Evolutionary conservation across 139 green algal genomes (phyloP).

Genomic region (Chlorella sp.): DNA sequence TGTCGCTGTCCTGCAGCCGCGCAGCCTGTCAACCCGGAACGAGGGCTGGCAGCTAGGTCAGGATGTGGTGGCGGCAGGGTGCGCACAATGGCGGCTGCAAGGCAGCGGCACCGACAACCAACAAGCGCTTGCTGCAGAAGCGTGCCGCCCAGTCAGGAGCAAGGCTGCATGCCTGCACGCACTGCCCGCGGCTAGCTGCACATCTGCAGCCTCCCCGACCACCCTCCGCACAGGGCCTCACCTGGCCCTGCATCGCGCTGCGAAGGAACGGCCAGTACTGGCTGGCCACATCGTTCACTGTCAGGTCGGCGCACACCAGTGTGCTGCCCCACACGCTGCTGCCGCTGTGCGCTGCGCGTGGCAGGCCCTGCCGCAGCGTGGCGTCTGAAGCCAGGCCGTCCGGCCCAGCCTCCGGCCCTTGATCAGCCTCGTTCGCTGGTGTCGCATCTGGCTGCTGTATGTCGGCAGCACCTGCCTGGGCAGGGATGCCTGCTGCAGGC

Average conservation of each 20-base stretch:
- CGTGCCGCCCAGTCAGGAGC: too few relatives aligned
- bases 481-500: too few relatives aligned
- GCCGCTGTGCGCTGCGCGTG: conserved; percentile 11
- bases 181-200: too few relatives aligned
- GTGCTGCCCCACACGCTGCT: conserved; percentile 48
- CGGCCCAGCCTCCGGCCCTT: background rate
- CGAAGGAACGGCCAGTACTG: conserved; percentile 46
- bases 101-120: too few relatives aligned
- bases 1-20: conserved; percentile 14
- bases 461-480: too few relatives aligned
- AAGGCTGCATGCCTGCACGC: background rate
- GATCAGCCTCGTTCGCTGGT: background rate
- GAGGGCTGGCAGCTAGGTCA: too few relatives aligned
- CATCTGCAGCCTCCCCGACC: too few relatives aligned
- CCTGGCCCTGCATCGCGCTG: conserved; percentile 20
- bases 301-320: conserved; percentile 51
- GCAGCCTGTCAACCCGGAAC: background rate
- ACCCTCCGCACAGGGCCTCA: too few relatives aligned
- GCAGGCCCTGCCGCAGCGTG: background rate
- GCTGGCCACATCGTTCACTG: conserved; percentile 44
- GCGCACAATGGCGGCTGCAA: too few relatives aligned
- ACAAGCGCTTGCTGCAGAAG: too few relatives aligned
- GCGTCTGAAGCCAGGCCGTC: background rate
- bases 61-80: too few relatives aligned
- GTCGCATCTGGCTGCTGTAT: background rate